Conservation (phyloP, 2,329 filamentous ascomycete species). For the Talaromyces rugulosus region DNA sequence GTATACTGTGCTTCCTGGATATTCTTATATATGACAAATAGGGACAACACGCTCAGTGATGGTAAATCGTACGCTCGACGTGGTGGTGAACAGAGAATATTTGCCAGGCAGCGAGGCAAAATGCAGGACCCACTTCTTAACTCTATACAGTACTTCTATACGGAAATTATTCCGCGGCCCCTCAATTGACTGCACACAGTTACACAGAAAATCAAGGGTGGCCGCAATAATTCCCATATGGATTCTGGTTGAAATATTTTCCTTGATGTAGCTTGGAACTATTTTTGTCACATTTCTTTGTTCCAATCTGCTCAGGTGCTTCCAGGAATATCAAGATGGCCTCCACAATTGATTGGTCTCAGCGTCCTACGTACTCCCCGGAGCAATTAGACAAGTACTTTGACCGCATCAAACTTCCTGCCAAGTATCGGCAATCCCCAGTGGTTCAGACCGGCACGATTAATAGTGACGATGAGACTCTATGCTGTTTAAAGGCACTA, state of each 20-base stretch:
- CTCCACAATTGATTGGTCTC: neutral
- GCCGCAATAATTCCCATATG: no score
- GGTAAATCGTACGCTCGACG: neutral
- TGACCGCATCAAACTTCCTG: slow-evolving; percentile 14
- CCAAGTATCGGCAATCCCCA: slow-evolving; percentile 12
- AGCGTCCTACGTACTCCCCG: slow-evolving; percentile 4
- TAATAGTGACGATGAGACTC: slow-evolving; percentile 11
- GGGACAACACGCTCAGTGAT: neutral
- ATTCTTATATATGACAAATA: neutral
- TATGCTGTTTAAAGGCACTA: slow-evolving; percentile 14
- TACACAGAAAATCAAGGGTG: no score
- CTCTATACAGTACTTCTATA: no score
- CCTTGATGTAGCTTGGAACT: neutral
- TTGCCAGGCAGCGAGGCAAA: no score
- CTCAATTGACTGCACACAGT: no score
- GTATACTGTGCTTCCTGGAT: neutral
- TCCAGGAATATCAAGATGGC: neutral
- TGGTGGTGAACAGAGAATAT: no score
- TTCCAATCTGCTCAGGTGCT: neutral
- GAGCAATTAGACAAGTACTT: slow-evolving; percentile 15
- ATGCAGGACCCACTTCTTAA: no score
- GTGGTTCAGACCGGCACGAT: slow-evolving; percentile 7
- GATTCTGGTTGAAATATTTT: neutral
- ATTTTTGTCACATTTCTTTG: neutral
- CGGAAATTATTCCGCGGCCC: neutral